Evolutionary conservation across 345 rosid genomes (phyloP).

Genomic region (Psidium guajava): DNA sequence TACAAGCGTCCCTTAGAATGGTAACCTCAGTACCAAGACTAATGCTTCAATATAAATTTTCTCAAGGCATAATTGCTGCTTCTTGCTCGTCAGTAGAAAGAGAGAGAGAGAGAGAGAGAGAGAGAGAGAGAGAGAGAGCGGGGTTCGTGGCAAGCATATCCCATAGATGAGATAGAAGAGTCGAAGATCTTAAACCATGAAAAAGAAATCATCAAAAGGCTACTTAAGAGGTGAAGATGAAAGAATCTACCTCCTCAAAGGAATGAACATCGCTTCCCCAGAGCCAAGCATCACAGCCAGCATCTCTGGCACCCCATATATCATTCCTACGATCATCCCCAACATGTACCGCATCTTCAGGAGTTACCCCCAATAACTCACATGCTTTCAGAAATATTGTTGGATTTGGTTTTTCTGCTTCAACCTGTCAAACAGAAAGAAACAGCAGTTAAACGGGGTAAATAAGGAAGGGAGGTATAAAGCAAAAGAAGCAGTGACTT

Average conservation of each 20-base stretch:
- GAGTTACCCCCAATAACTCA: conserved; percentile 68
- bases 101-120: background rate
- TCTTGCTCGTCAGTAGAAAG: background rate
- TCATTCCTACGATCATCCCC: conserved; percentile 99
- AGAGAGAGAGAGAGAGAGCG: background rate
- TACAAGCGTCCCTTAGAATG: background rate
- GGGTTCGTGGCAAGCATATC: background rate
- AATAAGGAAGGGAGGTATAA: background rate
- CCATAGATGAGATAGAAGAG: background rate
- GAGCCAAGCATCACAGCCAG: conserved; percentile 98
- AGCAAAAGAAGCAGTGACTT: background rate
- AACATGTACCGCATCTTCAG: conserved; percentile 93
- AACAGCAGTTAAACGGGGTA: background rate
- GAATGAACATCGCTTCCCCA: conserved; percentile 97
- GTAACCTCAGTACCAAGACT: background rate
- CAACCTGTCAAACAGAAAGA: conserved; percentile 41
- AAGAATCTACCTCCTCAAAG: conserved; percentile 54
- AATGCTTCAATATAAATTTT: background rate
- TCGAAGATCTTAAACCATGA: background rate
- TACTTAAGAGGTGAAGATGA: background rate
- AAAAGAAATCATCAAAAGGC: background rate
- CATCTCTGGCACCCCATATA: conserved; percentile 98
- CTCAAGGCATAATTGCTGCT: background rate
- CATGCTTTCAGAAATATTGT: conserved; percentile 91
- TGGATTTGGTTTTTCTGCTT: conserved; percentile 97